Percentiles rank a stretch among this genome's conserved stretches.
phyloP scores from a whole-genome alignment of 2,329 filamentous ascomycete genomes.

The Biscogniauxia marginata region DNA sequence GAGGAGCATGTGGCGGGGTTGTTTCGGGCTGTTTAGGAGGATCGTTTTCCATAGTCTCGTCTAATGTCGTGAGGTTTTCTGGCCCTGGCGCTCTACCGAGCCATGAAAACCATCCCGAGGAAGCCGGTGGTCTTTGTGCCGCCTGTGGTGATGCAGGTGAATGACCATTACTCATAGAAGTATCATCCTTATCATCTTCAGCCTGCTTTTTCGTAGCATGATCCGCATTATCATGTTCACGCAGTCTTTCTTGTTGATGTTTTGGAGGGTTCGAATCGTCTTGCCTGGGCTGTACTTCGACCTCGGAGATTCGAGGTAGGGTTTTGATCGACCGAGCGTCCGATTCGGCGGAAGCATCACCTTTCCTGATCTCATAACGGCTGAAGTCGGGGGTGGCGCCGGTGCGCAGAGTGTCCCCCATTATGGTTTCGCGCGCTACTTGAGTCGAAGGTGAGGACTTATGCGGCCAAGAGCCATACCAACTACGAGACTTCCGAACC shows the following conservation, averaged over 20 bases:
- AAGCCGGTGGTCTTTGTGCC: slow-evolving; percentile 25
- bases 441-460: slow-evolving; percentile 61
- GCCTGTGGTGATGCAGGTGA: slow-evolving; percentile 14
- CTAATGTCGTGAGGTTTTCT: slow-evolving; percentile 7
- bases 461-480: slow-evolving; percentile 63
- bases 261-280: slow-evolving; percentile 29
- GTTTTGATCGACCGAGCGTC: slow-evolving; percentile 31
- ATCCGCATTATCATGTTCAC: slow-evolving; percentile 3
- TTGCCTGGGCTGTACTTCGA: slow-evolving; percentile 18
- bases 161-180: slow-evolving; percentile 9
- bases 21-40: slow-evolving; percentile 21
- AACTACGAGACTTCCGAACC: slow-evolving; percentile 55
- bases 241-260: slow-evolving; percentile 9
- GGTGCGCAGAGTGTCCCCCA: slow-evolving; percentile 53
- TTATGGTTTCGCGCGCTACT: slow-evolving; percentile 59
- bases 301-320: slow-evolving; percentile 32
- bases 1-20: slow-evolving; percentile 13
- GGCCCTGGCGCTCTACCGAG: slow-evolving; percentile 35
- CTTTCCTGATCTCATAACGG: slow-evolving; percentile 48
- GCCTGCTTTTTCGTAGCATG: slow-evolving; percentile 7
- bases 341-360: slow-evolving; percentile 32
- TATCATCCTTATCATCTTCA: slow-evolving; percentile 8
- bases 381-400: slow-evolving; percentile 47
- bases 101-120: slow-evolving; percentile 58
- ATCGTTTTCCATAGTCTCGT: slow-evolving; percentile 12